Percentiles rank a stretch among this genome's conserved stretches.
These are phyloP conservation scores for Antrodiella citrinella DNA, from an alignment of 768 basidiomycete species.

Conservation along the genomic window DNA sequence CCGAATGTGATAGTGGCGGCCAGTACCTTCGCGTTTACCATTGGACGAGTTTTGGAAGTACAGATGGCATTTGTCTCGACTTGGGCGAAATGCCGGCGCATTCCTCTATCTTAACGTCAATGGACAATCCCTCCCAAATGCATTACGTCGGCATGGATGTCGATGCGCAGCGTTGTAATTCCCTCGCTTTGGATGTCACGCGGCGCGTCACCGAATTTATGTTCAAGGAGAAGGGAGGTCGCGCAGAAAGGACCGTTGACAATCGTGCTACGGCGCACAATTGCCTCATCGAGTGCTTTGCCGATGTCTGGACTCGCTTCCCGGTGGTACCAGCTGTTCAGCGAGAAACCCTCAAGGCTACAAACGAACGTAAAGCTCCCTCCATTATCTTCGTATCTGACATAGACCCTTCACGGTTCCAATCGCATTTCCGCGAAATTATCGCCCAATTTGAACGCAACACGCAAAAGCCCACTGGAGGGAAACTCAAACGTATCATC, in stretches of 20 bases:
- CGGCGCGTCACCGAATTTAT: slow-evolving; percentile 47
- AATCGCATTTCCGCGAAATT: slow-evolving; percentile 36
- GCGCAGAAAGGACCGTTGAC: slow-evolving; percentile 11
- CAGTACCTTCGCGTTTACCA: slow-evolving; percentile 36
- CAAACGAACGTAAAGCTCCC: slow-evolving; percentile 16
- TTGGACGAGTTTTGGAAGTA: slow-evolving; percentile 49
- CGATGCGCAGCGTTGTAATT: slow-evolving; percentile 25
- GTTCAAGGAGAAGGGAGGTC: slow-evolving; percentile 37
- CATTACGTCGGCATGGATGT: slow-evolving; percentile 36
- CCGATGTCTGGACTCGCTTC: slow-evolving; percentile 54
- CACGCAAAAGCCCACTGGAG: slow-evolving; percentile 45
- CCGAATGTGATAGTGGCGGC: slow-evolving; percentile 17
- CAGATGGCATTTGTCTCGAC: slow-evolving; percentile 33
- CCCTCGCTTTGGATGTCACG: slow-evolving; percentile 43
- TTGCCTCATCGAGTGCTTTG: slow-evolving; percentile 43
- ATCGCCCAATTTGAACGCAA: slow-evolving; percentile 38
- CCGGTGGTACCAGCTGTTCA: slow-evolving; percentile 47
- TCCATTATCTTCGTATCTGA: slow-evolving; percentile 38
- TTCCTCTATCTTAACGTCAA: slow-evolving; percentile 33
- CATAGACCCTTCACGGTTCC: slow-evolving; percentile 26
- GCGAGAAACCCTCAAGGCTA: slow-evolving; percentile 33
- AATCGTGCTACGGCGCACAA: slow-evolving; percentile 32
- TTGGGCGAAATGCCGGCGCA: slow-evolving; percentile 21
- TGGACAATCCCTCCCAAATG: slow-evolving; percentile 32
- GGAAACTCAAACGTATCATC: slow-evolving; percentile 30